Percentiles rank a stretch among this genome's conserved stretches.
Conservation (phyloP, 768 basidiomycete genomes). For the Lentinula edodes region DNA sequence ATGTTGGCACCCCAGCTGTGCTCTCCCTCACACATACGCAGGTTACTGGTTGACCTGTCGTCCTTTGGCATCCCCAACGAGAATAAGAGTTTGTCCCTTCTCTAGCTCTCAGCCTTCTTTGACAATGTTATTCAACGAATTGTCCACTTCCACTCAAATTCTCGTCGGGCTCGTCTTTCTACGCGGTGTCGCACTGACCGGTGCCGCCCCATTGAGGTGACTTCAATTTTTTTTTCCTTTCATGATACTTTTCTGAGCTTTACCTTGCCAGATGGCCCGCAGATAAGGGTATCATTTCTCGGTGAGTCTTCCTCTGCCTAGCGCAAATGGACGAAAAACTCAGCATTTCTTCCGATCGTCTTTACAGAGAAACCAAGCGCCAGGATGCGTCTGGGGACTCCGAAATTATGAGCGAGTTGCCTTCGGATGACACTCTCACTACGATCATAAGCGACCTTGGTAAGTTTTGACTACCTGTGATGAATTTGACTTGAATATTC, state of each 20-base stretch:
- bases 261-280: not conserved
- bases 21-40: conserved; percentile 2
- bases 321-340: not conserved
- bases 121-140: not conserved
- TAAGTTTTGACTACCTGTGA: not conserved
- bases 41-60: conserved; percentile 6
- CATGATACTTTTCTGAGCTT: not conserved
- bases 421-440: not conserved
- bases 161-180: not conserved
- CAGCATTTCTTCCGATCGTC: not conserved
- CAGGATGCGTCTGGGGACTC: conserved; percentile 1
- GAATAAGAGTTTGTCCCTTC: conserved; percentile 1
- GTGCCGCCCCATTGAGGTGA: not conserved
- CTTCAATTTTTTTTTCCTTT: not conserved
- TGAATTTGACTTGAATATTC: no score
- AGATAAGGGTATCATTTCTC: not conserved
- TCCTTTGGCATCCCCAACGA: not conserved
- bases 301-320: not conserved
- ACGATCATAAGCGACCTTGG: not conserved
- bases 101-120: not conserved
- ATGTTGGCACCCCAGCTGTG: not conserved
- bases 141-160: not conserved
- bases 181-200: not conserved
- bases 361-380: not conserved
- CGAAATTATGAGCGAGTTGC: not conserved